These are phyloP conservation scores for Capsella rubella DNA, from an alignment of 441 rosid genomes.

Conservation along the genomic window DNA sequence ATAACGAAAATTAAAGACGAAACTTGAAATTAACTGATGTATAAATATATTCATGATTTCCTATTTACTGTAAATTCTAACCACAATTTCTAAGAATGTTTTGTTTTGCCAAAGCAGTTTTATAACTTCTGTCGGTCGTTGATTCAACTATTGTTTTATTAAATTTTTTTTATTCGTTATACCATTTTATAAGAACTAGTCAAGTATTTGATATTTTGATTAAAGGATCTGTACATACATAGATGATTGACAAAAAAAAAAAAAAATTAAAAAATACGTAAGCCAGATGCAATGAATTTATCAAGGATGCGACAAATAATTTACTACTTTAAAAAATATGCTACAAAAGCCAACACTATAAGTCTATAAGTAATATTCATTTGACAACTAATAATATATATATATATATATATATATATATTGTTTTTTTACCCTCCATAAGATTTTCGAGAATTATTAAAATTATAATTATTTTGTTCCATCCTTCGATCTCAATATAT, in stretches of 20 bases:
- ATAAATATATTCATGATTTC: background rate
- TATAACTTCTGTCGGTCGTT: conserved; percentile 26
- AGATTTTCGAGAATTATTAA: background rate
- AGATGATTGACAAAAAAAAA: conserved; percentile 3
- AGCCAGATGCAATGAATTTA: conserved; percentile 25
- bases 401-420: too few species aligned
- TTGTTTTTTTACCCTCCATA: background rate
- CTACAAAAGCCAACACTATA: background rate
- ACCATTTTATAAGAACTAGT: background rate
- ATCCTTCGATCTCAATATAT: background rate
- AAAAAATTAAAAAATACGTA: conserved; percentile 8
- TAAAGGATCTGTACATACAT: background rate
- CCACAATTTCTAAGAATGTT: background rate
- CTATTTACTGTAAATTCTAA: background rate
- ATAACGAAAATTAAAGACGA: background rate
- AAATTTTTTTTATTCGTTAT: background rate
- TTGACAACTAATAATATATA: background rate
- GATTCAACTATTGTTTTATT: background rate
- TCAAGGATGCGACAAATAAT: background rate
- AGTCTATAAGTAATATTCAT: background rate
- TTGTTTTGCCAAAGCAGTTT: conserved; percentile 4
- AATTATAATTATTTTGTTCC: background rate
- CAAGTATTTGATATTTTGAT: conserved; percentile 22
- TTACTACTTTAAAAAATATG: background rate
- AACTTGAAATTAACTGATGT: background rate